These are phyloP conservation scores for Alternaria sp. DNA, from an alignment of 2,329 filamentous ascomycete genomes.

Conservation along the genomic window DNA sequence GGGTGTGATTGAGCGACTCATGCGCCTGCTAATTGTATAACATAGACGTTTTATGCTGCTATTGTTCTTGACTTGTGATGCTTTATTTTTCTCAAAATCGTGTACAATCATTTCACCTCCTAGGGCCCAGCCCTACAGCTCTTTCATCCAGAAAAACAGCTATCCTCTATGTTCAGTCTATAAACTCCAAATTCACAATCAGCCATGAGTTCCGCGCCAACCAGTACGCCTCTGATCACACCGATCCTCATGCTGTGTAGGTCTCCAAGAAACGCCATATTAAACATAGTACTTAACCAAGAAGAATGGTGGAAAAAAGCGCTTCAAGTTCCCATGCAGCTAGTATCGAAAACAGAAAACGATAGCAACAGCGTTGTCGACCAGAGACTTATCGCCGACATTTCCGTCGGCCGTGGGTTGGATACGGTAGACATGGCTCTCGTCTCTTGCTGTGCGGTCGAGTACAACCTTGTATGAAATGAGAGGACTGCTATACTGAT, in stretches of 20 bases:
- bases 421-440: not conserved
- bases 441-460: not conserved
- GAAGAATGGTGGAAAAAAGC: not conserved
- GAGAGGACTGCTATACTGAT: not conserved
- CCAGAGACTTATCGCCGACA: not conserved
- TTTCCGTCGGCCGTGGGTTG: not conserved
- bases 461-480: not conserved
- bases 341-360: not conserved
- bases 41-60: constrained; percentile 2
- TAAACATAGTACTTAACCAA: not conserved
- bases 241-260: not conserved
- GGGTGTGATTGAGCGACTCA: not conserved
- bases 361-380: not conserved
- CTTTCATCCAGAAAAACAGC: not conserved
- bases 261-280: not conserved
- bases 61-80: not conserved
- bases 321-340: not conserved
- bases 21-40: constrained; percentile 12
- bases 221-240: not conserved
- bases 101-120: not conserved
- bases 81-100: not conserved
- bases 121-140: not conserved
- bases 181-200: not conserved
- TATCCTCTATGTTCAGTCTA: not conserved
- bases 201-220: not conserved